Conservation (phyloP, 768 basidiomycete genomes). For the Sarcodon sp. region DNA sequence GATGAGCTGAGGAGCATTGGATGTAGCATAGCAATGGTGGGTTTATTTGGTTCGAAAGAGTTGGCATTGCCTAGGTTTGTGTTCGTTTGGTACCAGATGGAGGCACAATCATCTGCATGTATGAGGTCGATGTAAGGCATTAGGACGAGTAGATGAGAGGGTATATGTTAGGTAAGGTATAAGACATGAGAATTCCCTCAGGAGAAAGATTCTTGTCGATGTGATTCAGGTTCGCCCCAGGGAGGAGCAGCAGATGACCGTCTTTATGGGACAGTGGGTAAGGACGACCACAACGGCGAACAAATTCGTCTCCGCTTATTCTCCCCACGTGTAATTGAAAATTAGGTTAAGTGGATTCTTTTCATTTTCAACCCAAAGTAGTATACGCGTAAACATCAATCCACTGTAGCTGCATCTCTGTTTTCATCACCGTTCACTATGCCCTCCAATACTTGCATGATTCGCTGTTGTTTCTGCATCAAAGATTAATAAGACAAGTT, state of each 20-base stretch:
- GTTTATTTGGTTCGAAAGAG: conserved; percentile 51
- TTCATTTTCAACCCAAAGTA: too few relatives aligned
- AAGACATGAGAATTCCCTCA: too few relatives aligned
- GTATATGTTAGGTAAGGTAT: background rate
- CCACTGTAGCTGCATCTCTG: too few relatives aligned
- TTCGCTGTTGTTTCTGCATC: conserved; percentile 52
- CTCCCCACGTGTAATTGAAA: too few relatives aligned
- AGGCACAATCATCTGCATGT: conserved; percentile 50
- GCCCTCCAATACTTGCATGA: conserved; percentile 59
- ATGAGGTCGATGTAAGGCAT: conserved; percentile 66
- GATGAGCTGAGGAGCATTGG: conserved; percentile 56
- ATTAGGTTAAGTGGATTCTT: too few relatives aligned
- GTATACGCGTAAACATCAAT: too few relatives aligned
- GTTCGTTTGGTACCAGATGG: conserved; percentile 65
- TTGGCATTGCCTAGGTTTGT: conserved; percentile 43
- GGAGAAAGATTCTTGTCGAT: too few relatives aligned
- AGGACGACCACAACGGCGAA: too few relatives aligned
- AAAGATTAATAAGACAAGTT: background rate
- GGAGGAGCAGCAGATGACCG: too few relatives aligned
- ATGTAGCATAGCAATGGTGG: conserved; percentile 56
- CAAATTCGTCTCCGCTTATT: too few relatives aligned
- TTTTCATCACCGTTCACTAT: conserved; percentile 16
- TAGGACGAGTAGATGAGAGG: conserved; percentile 4
- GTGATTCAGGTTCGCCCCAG: too few relatives aligned
- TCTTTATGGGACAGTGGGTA: too few relatives aligned